These are phyloP conservation scores for Boletus edulis DNA, from an alignment of 768 basidiomycete species.

Conservation along the genomic window DNA sequence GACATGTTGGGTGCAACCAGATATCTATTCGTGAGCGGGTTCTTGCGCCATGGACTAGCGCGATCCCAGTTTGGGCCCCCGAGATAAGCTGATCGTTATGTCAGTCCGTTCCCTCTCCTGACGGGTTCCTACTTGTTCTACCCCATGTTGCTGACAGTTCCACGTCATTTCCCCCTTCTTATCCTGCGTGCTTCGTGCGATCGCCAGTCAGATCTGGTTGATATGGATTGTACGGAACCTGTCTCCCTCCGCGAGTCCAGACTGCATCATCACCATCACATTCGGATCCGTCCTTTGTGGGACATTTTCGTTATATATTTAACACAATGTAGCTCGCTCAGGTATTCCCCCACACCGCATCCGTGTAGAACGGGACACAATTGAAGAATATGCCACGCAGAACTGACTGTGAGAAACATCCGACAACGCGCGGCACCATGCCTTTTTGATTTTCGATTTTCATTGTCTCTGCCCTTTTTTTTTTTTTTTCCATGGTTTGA, in stretches of 20 bases:
- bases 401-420: constrained; percentile 17
- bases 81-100: constrained; percentile 20
- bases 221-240: constrained; percentile 6
- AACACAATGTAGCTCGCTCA: constrained; percentile 8
- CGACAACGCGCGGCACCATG: not conserved
- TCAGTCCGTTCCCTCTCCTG: constrained; percentile 3
- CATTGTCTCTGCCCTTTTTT: not conserved
- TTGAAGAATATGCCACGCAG: constrained; percentile 10
- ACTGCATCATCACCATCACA: constrained; percentile 3
- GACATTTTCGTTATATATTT: constrained; percentile 8
- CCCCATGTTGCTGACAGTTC: constrained; percentile 15
- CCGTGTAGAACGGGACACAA: constrained; percentile 22
- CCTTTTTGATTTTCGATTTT: not conserved
- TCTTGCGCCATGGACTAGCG: constrained; percentile 17
- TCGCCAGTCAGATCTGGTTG: constrained; percentile 14
- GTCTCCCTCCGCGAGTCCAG: constrained; percentile 8
- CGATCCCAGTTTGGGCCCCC: constrained; percentile 7
- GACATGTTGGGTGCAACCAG: constrained; percentile 12
- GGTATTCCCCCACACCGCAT: constrained; percentile 4
- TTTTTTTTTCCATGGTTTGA: not conserved
- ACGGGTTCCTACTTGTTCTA: not conserved
- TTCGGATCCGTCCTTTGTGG: constrained; percentile 20
- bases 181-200: constrained; percentile 9
- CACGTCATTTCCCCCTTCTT: constrained; percentile 22
- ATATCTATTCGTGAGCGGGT: constrained; percentile 9